phyloP scores from a whole-genome alignment of 805 yeast genomes.

The Suhomyces sp. region DNA sequence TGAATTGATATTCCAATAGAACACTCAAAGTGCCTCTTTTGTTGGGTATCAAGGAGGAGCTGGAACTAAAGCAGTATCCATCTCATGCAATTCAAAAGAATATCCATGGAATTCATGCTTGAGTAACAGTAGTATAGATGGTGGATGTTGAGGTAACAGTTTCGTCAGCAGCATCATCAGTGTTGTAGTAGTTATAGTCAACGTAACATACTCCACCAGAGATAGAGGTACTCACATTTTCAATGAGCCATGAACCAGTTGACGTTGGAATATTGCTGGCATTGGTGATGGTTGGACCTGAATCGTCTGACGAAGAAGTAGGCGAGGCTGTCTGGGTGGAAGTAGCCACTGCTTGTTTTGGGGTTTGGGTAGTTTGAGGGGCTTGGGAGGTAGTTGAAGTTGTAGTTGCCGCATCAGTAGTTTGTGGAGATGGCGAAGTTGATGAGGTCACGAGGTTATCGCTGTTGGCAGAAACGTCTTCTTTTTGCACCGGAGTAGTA shows the following conservation, averaged over 20 bases:
- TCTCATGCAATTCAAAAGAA: not conserved
- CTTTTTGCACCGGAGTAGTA: conserved; percentile 25
- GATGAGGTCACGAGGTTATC: conserved; percentile 6
- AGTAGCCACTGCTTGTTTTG: conserved; percentile 8
- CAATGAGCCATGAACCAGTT: conserved; percentile 34
- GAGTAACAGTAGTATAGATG: conserved; percentile 32
- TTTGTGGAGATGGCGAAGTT: conserved; percentile 4
- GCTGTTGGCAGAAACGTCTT: conserved; percentile 10
- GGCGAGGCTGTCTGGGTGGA: conserved; percentile 13
- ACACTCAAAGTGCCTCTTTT: not conserved
- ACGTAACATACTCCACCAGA: conserved; percentile 34
- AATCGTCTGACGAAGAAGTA: conserved; percentile 14
- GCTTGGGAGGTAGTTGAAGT: conserved; percentile 12
- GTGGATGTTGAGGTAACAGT: conserved; percentile 41
- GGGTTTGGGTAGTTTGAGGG: conserved; percentile 5
- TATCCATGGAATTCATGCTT: conserved; percentile 2
- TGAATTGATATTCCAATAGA: not conserved
- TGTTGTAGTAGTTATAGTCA: conserved; percentile 33
- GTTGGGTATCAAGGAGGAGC: not conserved
- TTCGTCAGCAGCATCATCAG: conserved; percentile 17
- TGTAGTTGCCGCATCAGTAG: conserved; percentile 8
- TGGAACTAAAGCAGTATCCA: not conserved
- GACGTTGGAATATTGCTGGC: conserved; percentile 17
- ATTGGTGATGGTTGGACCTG: conserved; percentile 29
- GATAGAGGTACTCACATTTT: conserved; percentile 28